Conservation (phyloP, 371 early-diverging fungal genomes). For the Zychaea mexicana region DNA sequence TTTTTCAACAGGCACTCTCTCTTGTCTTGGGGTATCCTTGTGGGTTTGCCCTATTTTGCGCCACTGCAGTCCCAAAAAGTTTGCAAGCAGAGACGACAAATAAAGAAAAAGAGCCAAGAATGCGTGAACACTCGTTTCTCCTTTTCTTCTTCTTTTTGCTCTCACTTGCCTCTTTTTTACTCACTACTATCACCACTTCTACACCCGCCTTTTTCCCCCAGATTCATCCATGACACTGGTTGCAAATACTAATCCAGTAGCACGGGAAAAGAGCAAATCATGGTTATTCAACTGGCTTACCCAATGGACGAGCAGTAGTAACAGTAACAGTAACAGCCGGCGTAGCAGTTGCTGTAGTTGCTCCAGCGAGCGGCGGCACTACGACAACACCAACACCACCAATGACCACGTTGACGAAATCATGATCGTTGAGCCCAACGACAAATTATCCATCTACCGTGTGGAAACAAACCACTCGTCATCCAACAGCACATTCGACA, state of each 20-base stretch:
- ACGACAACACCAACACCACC: not conserved
- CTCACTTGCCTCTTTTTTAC: not conserved
- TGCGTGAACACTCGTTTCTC: not conserved
- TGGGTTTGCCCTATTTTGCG: not conserved
- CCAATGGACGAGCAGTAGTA: not conserved
- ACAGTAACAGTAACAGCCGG: not conserved
- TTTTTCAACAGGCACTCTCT: not conserved
- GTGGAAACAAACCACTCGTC: not conserved
- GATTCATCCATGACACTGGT: not conserved
- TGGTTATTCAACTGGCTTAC: constrained; percentile 15
- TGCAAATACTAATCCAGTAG: not conserved
- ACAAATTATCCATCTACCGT: not conserved
- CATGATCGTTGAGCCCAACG: not conserved
- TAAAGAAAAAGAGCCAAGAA: constrained; percentile 3
- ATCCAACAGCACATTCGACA: not conserved
- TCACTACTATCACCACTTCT: not conserved
- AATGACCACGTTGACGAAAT: not conserved
- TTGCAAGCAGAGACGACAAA: not conserved
- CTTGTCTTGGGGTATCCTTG: not conserved
- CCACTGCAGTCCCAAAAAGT: constrained; percentile 3
- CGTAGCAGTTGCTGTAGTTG: too few species aligned
- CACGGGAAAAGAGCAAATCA: constrained; percentile 8
- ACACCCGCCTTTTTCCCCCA: too few species aligned
- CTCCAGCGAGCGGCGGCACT: too few species aligned
- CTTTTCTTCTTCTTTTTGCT: not conserved